Evolutionary conservation across 129 eudicot species (phyloP), one percentile per base, ranked within the genome.

Genomic region (Gnaphalium uliginosum): DNA sequence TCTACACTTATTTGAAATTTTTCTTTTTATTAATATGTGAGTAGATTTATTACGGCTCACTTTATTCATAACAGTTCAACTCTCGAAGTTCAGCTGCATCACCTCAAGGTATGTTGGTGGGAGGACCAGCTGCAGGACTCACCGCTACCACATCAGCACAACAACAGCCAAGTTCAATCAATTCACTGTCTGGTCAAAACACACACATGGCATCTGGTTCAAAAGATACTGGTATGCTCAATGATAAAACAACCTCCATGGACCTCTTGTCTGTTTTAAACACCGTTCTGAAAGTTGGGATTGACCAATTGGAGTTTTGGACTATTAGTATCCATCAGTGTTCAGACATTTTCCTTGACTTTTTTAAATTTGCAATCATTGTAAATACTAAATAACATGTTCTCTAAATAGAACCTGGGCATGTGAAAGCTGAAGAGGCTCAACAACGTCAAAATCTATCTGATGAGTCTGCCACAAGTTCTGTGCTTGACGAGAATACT

Each of bases 41-140:
- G 41, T 63, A 29, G 14, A 29, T 15, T 26, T 21, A 7, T 21
- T 57, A 22, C 21, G 62, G 46, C 5, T 64, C 69, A 64, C 41
- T 18, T 64, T 60, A 8, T 60, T 60, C 30, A 60, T 25, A 60
- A 59, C 86, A 88, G 95, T 88, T 91, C 83, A 85, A 74, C 78
- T 80, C 95, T 83, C 97, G 81, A 83, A 88, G 82, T 67, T 76
- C 95, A 62, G 64, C 87, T 69, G 64, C 80, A 48, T 46, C 91
- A 17, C 83, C 93, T 81, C 96, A 87, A 80, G 90, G 32, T 59
- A 17, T 18, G 65, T 26, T 59, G 19, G 58, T 88, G 79, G 96
- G 89, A 58, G 79, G 81, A 50, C 89, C 87, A 25, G 66, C 66
- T 24, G 18, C 66, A 60, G 66, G 63, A 74, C 67, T 81, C 26